Evolutionary conservation across 306 rosid genomes (phyloP), one percentile per base, ranked within the genome.

Genomic region (Alnus glutinosa): DNA sequence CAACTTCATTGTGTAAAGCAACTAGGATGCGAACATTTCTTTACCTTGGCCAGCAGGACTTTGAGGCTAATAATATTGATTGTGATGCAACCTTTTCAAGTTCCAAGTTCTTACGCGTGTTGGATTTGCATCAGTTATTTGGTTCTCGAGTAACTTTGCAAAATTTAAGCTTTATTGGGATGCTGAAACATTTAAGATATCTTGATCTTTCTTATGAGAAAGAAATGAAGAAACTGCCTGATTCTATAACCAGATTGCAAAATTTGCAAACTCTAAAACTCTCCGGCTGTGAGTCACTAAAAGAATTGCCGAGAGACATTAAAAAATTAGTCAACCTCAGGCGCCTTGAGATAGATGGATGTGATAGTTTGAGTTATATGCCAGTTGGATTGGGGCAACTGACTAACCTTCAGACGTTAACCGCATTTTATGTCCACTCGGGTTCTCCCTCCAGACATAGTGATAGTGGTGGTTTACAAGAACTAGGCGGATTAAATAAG

Each of bases 321-420:
- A 2, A 8, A 13, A 5, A 16, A 1, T 32, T 82, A 7, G 6
- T 0, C 32, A 23, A 1, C 1, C 85, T 82, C 9, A 73, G 50
- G 42, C 85, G 78, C 39, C 82, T 82, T 37, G 50, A 78, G 49
- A 14, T 48, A 0, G 32, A 74, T 2, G 76, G 73, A 10, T 82
- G 82, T 0, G 28, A 23, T 11, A 0, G 19, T 0, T 67, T 78
- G 23, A 55, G 7, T 13, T 34, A 18, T 47, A 78, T 82, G 82
- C 79, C 79, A 18, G 7, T 0, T 8, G 55, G 75, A 7, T 44
- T 78, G 2, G 18, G 11, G 0, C 19, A 55, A 16, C 15, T 82
- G 58, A 36, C 4, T 23, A 13, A 47, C 12, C 67, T 82, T 6
- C 32, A 16, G 18, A 66, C 85, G 3, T 48, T 82, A 70, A 67